Evolutionary conservation across 2,329 filamentous ascomycete genomes (phyloP).

Genomic region (Colletotrichum zoysiae): DNA sequence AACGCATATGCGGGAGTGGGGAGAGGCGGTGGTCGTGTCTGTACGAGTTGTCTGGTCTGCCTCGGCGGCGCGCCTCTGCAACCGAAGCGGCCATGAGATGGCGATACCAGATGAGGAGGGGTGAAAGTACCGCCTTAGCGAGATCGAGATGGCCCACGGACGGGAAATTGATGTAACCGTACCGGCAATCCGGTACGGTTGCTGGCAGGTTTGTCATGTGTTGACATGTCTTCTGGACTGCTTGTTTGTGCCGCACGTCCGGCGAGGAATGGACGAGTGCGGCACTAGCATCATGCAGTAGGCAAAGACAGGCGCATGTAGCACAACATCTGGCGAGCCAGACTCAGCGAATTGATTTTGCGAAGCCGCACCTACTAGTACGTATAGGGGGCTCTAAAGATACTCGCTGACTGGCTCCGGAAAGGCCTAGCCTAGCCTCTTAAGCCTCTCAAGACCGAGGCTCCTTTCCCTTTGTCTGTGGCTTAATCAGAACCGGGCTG

Average conservation of each 20-base stretch:
- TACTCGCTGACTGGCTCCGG: background rate
- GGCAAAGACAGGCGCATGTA: background rate
- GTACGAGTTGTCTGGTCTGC: conserved; percentile 18
- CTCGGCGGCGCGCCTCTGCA: conserved; percentile 4
- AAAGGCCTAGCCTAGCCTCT: background rate
- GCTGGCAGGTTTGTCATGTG: conserved; percentile 37
- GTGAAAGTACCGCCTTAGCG: conserved; percentile 33
- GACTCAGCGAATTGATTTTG: conserved; percentile 6
- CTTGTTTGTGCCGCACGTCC: conserved; percentile 21
- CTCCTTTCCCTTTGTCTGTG: conserved; percentile 15
- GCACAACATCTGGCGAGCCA: background rate
- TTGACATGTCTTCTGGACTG: conserved; percentile 24
- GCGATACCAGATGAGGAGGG: background rate
- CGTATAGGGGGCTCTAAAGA: background rate
- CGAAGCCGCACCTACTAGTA: background rate
- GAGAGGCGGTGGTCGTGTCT: conserved; percentile 34
- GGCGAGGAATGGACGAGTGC: conserved; percentile 5
- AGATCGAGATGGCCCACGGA: conserved; percentile 22
- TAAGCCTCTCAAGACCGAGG: background rate
- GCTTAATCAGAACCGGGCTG: background rate
- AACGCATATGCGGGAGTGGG: conserved; percentile 25
- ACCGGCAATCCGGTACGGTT: conserved; percentile 35
- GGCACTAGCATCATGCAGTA: background rate
- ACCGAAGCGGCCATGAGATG: conserved; percentile 12
- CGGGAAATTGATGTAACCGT: conserved; percentile 31